Percentiles rank a stretch among this genome's conserved stretches.
These are phyloP conservation scores for Forsythia viridissima DNA, from an alignment of 257 asterid genomes.

Conservation along the genomic window DNA sequence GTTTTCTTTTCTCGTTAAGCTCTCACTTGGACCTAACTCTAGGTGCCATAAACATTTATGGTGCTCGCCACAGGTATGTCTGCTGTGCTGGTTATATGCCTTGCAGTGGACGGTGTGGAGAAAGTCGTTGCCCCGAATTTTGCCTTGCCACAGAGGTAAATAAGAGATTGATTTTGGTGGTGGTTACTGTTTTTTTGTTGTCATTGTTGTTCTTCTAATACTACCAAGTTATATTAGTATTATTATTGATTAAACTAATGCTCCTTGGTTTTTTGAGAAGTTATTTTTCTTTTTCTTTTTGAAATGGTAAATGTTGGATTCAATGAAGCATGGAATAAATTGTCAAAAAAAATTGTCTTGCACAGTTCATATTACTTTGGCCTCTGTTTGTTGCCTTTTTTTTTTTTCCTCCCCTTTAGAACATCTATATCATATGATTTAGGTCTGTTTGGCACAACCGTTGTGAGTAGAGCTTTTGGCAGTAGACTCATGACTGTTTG, in stretches of 20 bases:
- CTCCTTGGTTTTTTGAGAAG: slow-evolving; percentile 6
- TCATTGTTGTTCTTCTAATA: background rate
- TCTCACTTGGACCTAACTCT: slow-evolving; percentile 2
- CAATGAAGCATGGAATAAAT: background rate
- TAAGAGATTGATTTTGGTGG: slow-evolving; percentile 6
- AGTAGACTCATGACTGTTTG: too few species aligned
- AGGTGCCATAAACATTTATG: slow-evolving; percentile 17
- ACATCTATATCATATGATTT: too few species aligned
- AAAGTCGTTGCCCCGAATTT: slow-evolving; percentile 91
- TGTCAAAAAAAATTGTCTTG: background rate
- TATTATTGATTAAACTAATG: background rate
- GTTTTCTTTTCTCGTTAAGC: slow-evolving; percentile 15
- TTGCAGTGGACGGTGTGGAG: slow-evolving; percentile 99
- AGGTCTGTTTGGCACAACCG: too few species aligned
- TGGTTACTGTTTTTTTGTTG: background rate
- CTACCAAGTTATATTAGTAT: background rate
- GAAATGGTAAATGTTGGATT: background rate
- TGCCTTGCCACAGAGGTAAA: slow-evolving; percentile 99
- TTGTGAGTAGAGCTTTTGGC: too few species aligned
- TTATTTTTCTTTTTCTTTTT: background rate
- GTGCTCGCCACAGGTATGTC: slow-evolving; percentile 57
- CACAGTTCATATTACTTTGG: background rate
- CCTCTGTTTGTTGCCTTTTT: background rate
- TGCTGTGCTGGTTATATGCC: slow-evolving; percentile 99
- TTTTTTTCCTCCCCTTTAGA: background rate